These are phyloP conservation scores for Gymnopus androsaceus DNA, from an alignment of 1,284 basidiomycete genomes.

Conservation along the genomic window DNA sequence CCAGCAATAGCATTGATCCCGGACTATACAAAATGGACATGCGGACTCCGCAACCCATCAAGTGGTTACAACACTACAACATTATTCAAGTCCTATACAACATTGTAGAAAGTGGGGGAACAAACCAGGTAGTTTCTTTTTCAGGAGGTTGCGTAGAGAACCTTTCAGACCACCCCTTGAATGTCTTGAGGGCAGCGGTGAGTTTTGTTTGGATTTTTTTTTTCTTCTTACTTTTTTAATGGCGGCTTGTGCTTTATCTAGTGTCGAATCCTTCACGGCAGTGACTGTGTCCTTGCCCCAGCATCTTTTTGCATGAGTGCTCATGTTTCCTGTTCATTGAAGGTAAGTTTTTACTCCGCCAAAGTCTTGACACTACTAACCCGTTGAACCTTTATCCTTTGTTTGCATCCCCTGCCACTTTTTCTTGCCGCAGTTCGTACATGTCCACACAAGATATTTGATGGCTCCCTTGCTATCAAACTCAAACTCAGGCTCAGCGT, in stretches of 20 bases:
- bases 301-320: background rate
- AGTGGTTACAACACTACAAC: background rate
- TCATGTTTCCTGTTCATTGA: background rate
- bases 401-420: background rate
- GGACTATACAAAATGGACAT: slow-evolving; percentile 19
- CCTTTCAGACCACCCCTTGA: background rate
- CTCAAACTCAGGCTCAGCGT: background rate
- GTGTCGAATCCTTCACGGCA: background rate
- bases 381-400: background rate
- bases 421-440: background rate
- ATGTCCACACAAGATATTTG: background rate
- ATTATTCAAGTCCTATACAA: background rate
- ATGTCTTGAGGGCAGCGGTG: background rate
- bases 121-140: background rate
- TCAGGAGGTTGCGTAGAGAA: background rate
- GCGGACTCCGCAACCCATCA: slow-evolving; percentile 18
- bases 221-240: background rate
- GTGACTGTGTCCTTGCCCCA: background rate
- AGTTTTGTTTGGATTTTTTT: background rate
- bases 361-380: background rate
- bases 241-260: background rate
- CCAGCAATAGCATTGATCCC: slow-evolving; percentile 6
- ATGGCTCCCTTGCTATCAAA: background rate
- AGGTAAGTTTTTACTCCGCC: background rate
- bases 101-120: background rate